These are phyloP conservation scores for Neonectria punicea DNA, from an alignment of 2,329 filamentous ascomycete genomes.

Conservation along the genomic window DNA sequence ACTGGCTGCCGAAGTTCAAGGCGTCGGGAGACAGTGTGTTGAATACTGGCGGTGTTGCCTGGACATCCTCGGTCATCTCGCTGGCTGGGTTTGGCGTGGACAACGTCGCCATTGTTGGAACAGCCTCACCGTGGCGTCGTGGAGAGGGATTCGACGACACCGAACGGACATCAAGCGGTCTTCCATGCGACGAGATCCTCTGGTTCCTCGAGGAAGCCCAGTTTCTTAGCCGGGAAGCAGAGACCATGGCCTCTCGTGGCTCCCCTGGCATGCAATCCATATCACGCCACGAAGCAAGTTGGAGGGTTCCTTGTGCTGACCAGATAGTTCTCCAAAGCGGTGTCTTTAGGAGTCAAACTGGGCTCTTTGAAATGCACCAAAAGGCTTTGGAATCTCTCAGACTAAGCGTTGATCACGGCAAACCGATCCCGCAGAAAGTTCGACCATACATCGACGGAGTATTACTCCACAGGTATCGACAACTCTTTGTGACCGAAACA, in stretches of 20 bases:
- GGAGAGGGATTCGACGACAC: neutral
- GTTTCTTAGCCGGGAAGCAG: neutral
- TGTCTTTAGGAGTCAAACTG: neutral
- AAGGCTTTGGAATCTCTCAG: neutral
- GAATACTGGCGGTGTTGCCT: neutral
- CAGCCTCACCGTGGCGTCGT: neutral
- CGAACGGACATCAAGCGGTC: neutral
- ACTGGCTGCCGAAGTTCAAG: neutral
- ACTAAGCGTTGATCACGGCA: neutral
- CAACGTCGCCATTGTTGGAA: neutral
- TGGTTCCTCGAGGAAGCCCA: neutral
- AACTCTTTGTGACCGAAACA: conserved; percentile 9
- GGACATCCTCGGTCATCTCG: neutral
- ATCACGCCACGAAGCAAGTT: neutral
- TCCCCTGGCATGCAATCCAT: no score
- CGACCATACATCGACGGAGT: neutral
- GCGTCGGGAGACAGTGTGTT: neutral
- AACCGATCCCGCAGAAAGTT: neutral
- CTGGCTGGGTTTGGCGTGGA: neutral
- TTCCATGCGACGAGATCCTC: neutral
- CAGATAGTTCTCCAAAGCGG: neutral
- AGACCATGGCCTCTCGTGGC: neutral
- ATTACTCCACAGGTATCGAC: neutral
- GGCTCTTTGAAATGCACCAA: neutral
- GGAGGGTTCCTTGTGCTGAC: conserved; percentile 4